Percentiles rank a stretch among this genome's conserved stretches.
phyloP scores from a whole-genome alignment of 352 stramenopile species.

The Aphanomyces euteiches region DNA sequence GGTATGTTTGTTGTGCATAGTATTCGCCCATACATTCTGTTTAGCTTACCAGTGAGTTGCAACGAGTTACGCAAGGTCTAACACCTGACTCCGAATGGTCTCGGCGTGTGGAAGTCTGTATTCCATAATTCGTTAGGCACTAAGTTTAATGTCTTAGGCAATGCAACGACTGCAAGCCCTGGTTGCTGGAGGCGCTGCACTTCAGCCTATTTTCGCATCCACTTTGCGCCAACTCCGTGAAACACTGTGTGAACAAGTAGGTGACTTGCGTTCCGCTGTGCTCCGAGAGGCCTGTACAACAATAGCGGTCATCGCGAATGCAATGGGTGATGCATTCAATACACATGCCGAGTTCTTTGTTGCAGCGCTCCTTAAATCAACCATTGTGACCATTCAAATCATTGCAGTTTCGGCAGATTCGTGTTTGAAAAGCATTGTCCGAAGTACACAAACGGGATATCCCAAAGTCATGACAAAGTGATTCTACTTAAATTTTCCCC shows the following conservation, averaged over 20 bases:
- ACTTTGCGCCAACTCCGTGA: constrained; percentile 57
- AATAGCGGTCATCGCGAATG: constrained; percentile 57
- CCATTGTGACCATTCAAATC: constrained; percentile 84
- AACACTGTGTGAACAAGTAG: constrained; percentile 63
- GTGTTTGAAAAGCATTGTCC: constrained; percentile 68
- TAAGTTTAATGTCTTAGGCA: neutral
- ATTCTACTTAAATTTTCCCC: constrained; percentile 15
- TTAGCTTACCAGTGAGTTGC: neutral
- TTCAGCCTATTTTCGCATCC: constrained; percentile 38
- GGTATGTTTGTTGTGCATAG: neutral
- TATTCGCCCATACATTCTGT: neutral
- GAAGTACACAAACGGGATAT: constrained; percentile 68
- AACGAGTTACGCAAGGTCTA: constrained; percentile 56
- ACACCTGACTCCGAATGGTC: constrained; percentile 60
- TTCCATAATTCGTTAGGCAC: neutral
- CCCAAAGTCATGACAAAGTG: constrained; percentile 69
- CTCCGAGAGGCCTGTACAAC: constrained; percentile 68
- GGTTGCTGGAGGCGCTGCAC: constrained; percentile 33
- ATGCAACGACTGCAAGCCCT: constrained; percentile 41
- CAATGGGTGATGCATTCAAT: constrained; percentile 71
- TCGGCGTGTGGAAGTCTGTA: constrained; percentile 60
- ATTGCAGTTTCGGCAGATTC: constrained; percentile 72
- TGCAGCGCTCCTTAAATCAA: constrained; percentile 68
- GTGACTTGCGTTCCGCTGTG: constrained; percentile 73
- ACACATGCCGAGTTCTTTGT: constrained; percentile 68